These are phyloP conservation scores for Nicotiana tomentosiformis DNA, from an alignment of 257 asterid species.

Conservation along the genomic window DNA sequence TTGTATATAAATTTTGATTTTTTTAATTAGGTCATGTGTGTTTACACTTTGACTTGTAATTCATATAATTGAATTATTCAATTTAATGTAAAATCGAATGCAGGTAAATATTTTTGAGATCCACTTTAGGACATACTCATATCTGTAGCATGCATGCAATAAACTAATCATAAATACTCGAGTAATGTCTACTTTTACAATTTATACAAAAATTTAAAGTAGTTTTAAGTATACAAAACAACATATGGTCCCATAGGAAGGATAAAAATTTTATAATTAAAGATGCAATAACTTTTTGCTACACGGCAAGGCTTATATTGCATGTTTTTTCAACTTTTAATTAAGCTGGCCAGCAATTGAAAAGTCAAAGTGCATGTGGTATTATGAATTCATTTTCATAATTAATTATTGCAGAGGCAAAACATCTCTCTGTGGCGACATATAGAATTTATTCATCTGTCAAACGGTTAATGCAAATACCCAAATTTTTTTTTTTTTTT, in stretches of 20 bases:
- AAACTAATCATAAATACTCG: background rate
- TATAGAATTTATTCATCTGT: background rate
- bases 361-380: background rate
- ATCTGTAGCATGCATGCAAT: background rate
- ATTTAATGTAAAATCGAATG: background rate
- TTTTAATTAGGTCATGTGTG: background rate
- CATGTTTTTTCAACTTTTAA: background rate
- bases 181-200: background rate
- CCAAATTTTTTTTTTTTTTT: too few relatives aligned
- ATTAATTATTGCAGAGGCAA: background rate
- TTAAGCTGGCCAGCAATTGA: background rate
- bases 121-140: background rate
- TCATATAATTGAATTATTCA: background rate
- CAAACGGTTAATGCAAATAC: background rate
- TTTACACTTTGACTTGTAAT: background rate
- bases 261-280: background rate
- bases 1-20: too few relatives aligned
- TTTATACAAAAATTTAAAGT: background rate
- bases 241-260: background rate
- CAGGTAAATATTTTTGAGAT: background rate
- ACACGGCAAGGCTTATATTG: background rate
- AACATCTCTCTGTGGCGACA: background rate
- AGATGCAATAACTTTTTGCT: background rate
- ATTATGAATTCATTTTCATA: background rate
- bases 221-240: background rate